These are phyloP conservation scores for Thinopyrum elongatum DNA, from an alignment of 176 grass and related monocot genomes.

Conservation along the genomic window DNA sequence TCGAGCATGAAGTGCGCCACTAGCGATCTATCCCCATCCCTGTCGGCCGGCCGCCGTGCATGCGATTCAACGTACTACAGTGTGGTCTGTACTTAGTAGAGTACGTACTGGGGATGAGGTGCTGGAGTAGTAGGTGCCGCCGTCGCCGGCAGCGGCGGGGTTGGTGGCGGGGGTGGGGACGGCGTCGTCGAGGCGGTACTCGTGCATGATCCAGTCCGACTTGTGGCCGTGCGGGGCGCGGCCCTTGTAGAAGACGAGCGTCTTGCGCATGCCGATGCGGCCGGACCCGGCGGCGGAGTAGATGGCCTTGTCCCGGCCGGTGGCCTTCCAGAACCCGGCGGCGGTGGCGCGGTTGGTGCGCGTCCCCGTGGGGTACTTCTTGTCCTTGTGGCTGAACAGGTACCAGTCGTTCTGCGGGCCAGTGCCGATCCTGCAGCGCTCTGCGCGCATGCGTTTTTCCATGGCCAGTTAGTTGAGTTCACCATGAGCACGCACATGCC, in stretches of 20 bases:
- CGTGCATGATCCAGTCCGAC: constrained; percentile 96
- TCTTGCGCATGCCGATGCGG: constrained; percentile 91
- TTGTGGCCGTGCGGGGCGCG: constrained; percentile 82
- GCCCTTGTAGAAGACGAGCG: constrained; percentile 90
- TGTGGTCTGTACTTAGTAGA: too few species aligned
- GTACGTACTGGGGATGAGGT: constrained; percentile 35
- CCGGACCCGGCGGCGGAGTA: constrained; percentile 30
- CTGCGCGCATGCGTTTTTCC: constrained; percentile 27
- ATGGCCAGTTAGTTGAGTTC: not conserved
- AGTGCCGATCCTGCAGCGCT: constrained; percentile 66
- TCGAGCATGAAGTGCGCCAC: not conserved
- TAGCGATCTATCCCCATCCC: not conserved
- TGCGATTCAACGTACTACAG: not conserved
- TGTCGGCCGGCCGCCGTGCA: not conserved
- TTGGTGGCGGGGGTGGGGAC: not conserved
- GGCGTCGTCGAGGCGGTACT: constrained; percentile 74
- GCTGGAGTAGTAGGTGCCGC: constrained; percentile 4
- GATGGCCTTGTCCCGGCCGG: constrained; percentile 87
- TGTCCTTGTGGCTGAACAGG: constrained; percentile 95
- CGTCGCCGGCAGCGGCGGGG: not conserved
- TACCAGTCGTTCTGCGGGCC: constrained; percentile 94
- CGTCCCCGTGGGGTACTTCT: constrained; percentile 91
- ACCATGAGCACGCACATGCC: not conserved
- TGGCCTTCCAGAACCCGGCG: constrained; percentile 90
- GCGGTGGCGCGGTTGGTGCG: constrained; percentile 85